A percentile compares a stretch with the other conserved stretches of the same genome.
Evolutionary conservation across 805 yeast genomes (phyloP).

Genomic region (Schwanniomyces polymorphus): DNA sequence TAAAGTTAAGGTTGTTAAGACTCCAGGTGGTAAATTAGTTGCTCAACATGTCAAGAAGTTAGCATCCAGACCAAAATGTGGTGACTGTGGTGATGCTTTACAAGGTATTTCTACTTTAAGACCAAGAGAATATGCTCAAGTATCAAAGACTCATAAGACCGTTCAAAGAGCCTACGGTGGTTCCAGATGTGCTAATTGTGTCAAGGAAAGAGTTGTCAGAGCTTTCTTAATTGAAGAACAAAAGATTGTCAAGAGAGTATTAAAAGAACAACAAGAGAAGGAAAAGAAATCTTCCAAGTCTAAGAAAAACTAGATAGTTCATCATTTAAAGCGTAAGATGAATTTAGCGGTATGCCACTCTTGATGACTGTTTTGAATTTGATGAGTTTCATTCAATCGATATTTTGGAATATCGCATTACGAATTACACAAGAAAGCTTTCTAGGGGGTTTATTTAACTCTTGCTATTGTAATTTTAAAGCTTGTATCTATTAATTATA

Average conservation of each 20-base stretch:
- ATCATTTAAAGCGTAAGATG: not conserved
- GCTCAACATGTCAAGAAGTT: slow-evolving; percentile 96
- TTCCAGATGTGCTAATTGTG: slow-evolving; percentile 96
- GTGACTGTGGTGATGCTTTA: slow-evolving; percentile 81
- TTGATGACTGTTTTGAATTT: not conserved
- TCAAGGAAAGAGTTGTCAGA: slow-evolving; percentile 98
- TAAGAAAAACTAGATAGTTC: slow-evolving; percentile 6
- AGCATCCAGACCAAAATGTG: slow-evolving; percentile 86
- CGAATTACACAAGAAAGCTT: not conserved
- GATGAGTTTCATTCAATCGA: not conserved
- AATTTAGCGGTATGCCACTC: not conserved
- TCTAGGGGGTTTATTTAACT: not conserved
- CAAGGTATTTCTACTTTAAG: slow-evolving; percentile 92
- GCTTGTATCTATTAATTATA: not conserved
- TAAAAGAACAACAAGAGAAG: slow-evolving; percentile 93
- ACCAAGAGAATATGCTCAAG: slow-evolving; percentile 96
- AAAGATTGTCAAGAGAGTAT: slow-evolving; percentile 99
- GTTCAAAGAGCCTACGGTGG: slow-evolving; percentile 99
- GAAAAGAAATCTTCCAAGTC: slow-evolving; percentile 53
- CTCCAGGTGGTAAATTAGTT: slow-evolving; percentile 99
- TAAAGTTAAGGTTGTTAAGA: slow-evolving; percentile 99
- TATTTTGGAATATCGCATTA: not conserved
- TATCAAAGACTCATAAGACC: slow-evolving; percentile 95
- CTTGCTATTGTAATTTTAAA: not conserved
- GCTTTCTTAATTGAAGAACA: slow-evolving; percentile 99